Evolutionary conservation across 495 filamentous ascomycete species (phyloP).

Genomic region (Penicillium malachiteum): DNA sequence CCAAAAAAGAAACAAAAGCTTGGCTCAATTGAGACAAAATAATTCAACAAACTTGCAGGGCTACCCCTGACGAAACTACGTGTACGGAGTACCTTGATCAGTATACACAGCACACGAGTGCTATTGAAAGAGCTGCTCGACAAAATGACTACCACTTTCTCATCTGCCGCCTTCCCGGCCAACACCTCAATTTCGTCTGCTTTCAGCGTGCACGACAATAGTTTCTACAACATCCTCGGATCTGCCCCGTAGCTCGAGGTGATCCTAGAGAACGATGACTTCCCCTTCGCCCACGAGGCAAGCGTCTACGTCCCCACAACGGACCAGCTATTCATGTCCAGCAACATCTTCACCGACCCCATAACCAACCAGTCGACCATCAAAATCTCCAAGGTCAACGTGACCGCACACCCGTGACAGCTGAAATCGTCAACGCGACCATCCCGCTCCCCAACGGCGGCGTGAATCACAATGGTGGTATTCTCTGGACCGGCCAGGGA

Average conservation of each 20-base stretch:
- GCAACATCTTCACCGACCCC: conserved; percentile 43
- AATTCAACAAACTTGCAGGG: background rate
- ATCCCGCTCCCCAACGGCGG: conserved; percentile 59
- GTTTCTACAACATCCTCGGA: conserved; percentile 38
- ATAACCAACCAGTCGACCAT: conserved; percentile 32
- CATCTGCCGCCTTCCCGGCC: conserved; percentile 3
- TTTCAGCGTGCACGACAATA: conserved; percentile 32
- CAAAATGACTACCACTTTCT: conserved; percentile 3
- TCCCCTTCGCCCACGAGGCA: conserved; percentile 59
- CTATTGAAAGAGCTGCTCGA: background rate
- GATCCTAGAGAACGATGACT: conserved; percentile 36
- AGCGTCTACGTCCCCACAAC: conserved; percentile 54
- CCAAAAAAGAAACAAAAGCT: conserved; percentile 1
- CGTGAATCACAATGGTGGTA: conserved; percentile 41
- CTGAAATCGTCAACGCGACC: conserved; percentile 34
- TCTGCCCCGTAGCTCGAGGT: conserved; percentile 34
- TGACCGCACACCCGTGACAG: conserved; percentile 29
- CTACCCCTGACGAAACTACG: conserved; percentile 1
- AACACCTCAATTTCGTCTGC: conserved; percentile 16
- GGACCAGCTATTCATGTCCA: conserved; percentile 61
- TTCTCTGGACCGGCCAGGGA: conserved; percentile 56
- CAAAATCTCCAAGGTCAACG: conserved; percentile 36
- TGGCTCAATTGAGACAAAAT: background rate
- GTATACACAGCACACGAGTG: background rate
- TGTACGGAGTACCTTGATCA: background rate